phyloP scores from a whole-genome alignment of 2,329 filamentous ascomycete species.

The Teratosphaeria zuluensis region DNA sequence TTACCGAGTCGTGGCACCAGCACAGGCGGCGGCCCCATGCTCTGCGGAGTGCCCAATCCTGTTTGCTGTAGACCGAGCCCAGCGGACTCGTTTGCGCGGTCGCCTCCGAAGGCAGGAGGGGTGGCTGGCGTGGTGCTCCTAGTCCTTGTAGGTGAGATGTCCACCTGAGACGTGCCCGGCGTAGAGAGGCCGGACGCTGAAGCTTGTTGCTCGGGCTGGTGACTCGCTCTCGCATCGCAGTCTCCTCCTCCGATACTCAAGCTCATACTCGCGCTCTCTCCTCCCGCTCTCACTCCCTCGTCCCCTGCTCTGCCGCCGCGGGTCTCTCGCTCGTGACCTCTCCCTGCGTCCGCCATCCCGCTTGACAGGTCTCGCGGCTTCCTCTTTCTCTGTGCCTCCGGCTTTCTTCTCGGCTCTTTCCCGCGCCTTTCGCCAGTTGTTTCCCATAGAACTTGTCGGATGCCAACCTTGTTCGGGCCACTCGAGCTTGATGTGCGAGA shows the following conservation, averaged over 20 bases:
- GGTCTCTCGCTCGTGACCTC: conserved; percentile 4
- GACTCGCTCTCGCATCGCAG: neutral
- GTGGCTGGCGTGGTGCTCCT: neutral
- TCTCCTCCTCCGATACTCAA: neutral
- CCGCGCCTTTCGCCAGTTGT: conserved; percentile 3
- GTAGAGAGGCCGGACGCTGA: neutral
- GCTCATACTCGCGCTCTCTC: neutral
- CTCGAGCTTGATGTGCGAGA: conserved; percentile 16
- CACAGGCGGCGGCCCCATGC: neutral
- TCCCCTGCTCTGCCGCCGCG: neutral
- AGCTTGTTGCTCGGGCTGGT: neutral
- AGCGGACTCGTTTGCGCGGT: neutral
- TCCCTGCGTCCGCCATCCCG: neutral
- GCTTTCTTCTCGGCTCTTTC: conserved; percentile 1
- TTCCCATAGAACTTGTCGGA: conserved; percentile 9
- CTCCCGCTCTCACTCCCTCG: neutral
- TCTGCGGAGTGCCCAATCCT: neutral
- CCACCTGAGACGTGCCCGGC: neutral
- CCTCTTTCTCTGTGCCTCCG: conserved; percentile 1
- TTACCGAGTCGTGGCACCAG: conserved; percentile 4
- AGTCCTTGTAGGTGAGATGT: neutral
- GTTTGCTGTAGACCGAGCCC: neutral
- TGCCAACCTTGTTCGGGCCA: conserved; percentile 13
- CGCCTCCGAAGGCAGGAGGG: neutral
- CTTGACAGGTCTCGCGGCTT: neutral